Base-by-base conservation (phyloP, 148 eudicot genomes). In the Agrostemma githago region DNA sequence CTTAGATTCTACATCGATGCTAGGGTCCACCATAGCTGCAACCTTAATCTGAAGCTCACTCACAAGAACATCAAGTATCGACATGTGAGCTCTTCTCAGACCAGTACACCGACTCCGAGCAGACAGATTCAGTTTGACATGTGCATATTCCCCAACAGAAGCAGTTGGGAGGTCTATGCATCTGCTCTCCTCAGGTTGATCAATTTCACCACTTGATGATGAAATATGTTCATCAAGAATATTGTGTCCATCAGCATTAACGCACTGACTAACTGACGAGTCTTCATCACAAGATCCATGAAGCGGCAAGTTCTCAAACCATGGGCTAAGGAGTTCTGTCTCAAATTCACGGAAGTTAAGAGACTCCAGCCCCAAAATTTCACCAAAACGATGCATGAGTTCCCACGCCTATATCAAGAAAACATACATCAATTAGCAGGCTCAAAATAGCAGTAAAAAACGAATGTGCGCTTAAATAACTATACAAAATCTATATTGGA, bases 41-140 rank as follows among this genome's bases (percentile, higher is more conserved):
- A 87, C 85, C 79, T 86, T 89, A 65, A 83, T 68, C 72, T 82
- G 85, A 82, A 89, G 84, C 82, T 89, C 89, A 79, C 88, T 80
- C 72, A 84, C 75, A 40, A 89, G 86, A 70, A 85, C 89, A 72
- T 84, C 85, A 68, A 87, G 75, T 12, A 89, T 46, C 2, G 88
- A 84, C 21, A 72, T 66, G 77, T 85, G 86, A 59, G 80, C 85
- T 74, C 66, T 81, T 70, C 78, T 72, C 72, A 89, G 72, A 59
- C 84, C 79, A 37, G 72, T 79, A 70, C 84, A 84, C 74, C 83
- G 81, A 67, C 75, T 71, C 60, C 66, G 41, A 62, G 79, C 59
- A 66, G 71, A 66, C 44, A 79, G 79, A 46, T 78, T 80, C 62
- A 65, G 42, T 76, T 58, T 77, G 66, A 75, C 86, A 56, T 64